Conservation (phyloP, 2,329 filamentous ascomycete species). For the Cyclaneusma minus region DNA sequence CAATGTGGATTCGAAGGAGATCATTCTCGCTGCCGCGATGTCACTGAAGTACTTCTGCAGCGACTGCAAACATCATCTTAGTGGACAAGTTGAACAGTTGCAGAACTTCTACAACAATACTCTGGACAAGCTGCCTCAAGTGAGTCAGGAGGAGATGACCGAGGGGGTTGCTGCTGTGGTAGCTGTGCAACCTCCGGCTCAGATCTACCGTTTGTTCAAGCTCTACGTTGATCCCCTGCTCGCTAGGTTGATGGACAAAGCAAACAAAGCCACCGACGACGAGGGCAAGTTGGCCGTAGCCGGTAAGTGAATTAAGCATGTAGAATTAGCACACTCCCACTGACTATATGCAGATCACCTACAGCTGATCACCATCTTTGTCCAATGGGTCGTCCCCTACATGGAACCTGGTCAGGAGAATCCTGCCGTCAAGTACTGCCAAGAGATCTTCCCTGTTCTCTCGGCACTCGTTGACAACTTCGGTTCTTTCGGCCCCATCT, state of each 20-base stretch:
- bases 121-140: constrained; percentile 67
- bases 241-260: constrained; percentile 69
- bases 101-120: constrained; percentile 88
- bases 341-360: constrained; percentile 52
- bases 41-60: constrained; percentile 96
- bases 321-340: neutral
- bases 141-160: constrained; percentile 89
- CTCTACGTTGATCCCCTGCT: constrained; percentile 87
- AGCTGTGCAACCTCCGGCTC: constrained; percentile 64
- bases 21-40: constrained; percentile 79
- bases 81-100: constrained; percentile 68
- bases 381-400: constrained; percentile 62
- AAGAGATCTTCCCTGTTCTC: constrained; percentile 81
- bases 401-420: constrained; percentile 60
- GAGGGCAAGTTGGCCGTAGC: constrained; percentile 75
- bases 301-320: constrained; percentile 32
- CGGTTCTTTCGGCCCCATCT: constrained; percentile 69
- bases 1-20: constrained; percentile 74
- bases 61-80: constrained; percentile 78
- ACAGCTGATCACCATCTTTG: constrained; percentile 81
- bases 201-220: constrained; percentile 76
- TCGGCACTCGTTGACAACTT: constrained; percentile 81
- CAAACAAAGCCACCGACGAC: constrained; percentile 71
- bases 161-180: constrained; percentile 90
- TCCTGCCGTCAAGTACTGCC: constrained; percentile 89